Evolutionary conservation across 1,139 yeast genomes (phyloP).

Genomic region (Geotrichum bryndzae): DNA sequence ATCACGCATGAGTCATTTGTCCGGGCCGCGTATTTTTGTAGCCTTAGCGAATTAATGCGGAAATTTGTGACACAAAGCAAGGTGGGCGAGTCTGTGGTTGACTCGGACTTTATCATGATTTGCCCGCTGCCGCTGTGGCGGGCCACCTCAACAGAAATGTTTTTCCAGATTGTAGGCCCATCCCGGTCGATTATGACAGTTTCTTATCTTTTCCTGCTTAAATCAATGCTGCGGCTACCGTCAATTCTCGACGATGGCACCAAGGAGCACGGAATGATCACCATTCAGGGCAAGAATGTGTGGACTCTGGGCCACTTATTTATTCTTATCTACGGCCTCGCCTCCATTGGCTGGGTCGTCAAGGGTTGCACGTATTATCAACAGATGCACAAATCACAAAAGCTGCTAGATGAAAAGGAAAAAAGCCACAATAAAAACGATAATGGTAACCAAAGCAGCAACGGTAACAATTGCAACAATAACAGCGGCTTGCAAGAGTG

Average conservation of each 20-base stretch:
- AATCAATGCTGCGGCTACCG: constrained; percentile 33
- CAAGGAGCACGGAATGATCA: not conserved
- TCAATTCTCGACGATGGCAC: constrained; percentile 22
- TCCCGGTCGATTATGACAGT: constrained; percentile 24
- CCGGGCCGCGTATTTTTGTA: constrained; percentile 28
- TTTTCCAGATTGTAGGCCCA: constrained; percentile 29
- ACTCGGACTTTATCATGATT: constrained; percentile 32
- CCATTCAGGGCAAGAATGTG: constrained; percentile 6
- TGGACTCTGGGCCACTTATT: constrained; percentile 30
- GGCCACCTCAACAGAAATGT: constrained; percentile 27
- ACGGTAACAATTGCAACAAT: not conserved
- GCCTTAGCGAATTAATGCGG: constrained; percentile 27
- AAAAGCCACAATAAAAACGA: not conserved
- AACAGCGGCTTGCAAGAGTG: not conserved
- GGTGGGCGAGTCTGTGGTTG: constrained; percentile 24
- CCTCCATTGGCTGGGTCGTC: constrained; percentile 28
- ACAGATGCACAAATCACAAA: constrained; percentile 2
- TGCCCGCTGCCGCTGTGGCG: constrained; percentile 31
- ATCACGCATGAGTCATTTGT: not conserved
- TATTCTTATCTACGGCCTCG: constrained; percentile 29
- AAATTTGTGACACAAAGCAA: constrained; percentile 21
- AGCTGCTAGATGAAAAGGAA: not conserved
- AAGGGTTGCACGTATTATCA: constrained; percentile 12
- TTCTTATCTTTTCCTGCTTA: constrained; percentile 31
- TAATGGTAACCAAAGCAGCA: not conserved